phyloP scores from a whole-genome alignment of 2,329 filamentous ascomycete species.

The Xylaria sp. region DNA sequence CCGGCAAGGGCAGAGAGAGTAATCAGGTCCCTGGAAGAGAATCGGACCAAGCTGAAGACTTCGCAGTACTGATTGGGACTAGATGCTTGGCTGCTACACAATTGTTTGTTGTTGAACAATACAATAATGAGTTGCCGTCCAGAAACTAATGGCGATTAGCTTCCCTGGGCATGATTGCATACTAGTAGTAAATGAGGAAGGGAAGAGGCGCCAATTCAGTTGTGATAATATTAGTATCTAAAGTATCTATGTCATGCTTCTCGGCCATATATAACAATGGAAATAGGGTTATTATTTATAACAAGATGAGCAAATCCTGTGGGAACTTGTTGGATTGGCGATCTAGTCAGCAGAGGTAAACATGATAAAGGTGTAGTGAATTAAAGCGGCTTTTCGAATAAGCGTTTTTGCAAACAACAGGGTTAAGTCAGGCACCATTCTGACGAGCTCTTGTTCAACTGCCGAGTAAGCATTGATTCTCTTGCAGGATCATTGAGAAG shows the following conservation, averaged over 20 bases:
- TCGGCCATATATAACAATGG: not conserved
- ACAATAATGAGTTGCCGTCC: not conserved
- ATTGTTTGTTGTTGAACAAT: not conserved
- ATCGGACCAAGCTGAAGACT: not conserved
- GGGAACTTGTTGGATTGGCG: slow-evolving; percentile 3
- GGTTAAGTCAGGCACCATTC: not conserved
- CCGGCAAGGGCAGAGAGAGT: not conserved
- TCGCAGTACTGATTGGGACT: not conserved
- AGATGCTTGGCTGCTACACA: not conserved
- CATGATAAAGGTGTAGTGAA: not conserved
- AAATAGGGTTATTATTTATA: not conserved
- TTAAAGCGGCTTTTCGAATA: not conserved
- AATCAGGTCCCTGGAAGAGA: not conserved
- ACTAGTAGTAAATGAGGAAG: not conserved
- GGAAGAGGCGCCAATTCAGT: no score
- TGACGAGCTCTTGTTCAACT: not conserved
- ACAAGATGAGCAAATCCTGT: slow-evolving; percentile 12
- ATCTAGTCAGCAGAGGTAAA: not conserved
- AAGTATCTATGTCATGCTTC: not conserved
- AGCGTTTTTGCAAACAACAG: not conserved
- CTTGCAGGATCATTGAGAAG: not conserved
- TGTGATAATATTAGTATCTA: slow-evolving; percentile 1
- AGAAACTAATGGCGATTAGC: not conserved
- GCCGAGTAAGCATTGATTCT: slow-evolving; percentile 4
- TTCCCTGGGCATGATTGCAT: not conserved